These are phyloP conservation scores for Alternaria sp. DNA, from an alignment of 2,329 filamentous ascomycete genomes.

Conservation along the genomic window DNA sequence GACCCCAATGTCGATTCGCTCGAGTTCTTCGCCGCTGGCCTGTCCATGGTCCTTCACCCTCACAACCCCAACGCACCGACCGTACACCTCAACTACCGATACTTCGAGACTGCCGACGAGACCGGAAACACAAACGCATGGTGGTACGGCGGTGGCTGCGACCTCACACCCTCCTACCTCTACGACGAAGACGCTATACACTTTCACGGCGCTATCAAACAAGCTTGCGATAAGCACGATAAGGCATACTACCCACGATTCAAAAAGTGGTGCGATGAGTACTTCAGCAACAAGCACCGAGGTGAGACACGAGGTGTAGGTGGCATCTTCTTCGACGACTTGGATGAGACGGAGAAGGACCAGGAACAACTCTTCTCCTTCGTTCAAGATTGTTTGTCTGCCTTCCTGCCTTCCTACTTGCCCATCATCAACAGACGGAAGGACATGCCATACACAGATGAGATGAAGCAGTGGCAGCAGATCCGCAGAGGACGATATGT, in stretches of 20 bases:
- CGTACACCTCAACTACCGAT: conserved; percentile 97
- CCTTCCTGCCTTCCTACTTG: conserved; percentile 90
- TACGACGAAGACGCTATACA: conserved; percentile 98
- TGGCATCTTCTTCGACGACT: conserved; percentile 98
- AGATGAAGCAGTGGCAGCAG: conserved; percentile 97
- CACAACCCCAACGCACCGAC: conserved; percentile 97
- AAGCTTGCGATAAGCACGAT: conserved; percentile 92
- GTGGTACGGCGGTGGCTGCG: conserved; percentile 98
- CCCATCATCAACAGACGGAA: conserved; percentile 89
- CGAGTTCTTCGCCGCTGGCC: conserved; percentile 93
- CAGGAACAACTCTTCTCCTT: conserved; percentile 92
- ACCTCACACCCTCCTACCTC: conserved; percentile 91
- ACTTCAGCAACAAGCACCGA: conserved; percentile 94
- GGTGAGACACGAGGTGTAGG: conserved; percentile 87
- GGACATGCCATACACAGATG: conserved; percentile 86
- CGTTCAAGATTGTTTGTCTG: conserved; percentile 81
- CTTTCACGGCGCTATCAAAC: conserved; percentile 94
- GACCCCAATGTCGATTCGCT: conserved; percentile 80
- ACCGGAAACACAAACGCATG: conserved; percentile 85
- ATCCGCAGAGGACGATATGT: conserved; percentile 93
- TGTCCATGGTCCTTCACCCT: conserved; percentile 93
- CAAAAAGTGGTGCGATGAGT: conserved; percentile 98
- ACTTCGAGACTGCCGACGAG: conserved; percentile 93
- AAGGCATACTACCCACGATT: conserved; percentile 91
- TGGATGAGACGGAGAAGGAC: conserved; percentile 86